Base-by-base conservation (phyloP, 2,329 filamentous ascomycete species). In the Diaporthe humulicola region DNA sequence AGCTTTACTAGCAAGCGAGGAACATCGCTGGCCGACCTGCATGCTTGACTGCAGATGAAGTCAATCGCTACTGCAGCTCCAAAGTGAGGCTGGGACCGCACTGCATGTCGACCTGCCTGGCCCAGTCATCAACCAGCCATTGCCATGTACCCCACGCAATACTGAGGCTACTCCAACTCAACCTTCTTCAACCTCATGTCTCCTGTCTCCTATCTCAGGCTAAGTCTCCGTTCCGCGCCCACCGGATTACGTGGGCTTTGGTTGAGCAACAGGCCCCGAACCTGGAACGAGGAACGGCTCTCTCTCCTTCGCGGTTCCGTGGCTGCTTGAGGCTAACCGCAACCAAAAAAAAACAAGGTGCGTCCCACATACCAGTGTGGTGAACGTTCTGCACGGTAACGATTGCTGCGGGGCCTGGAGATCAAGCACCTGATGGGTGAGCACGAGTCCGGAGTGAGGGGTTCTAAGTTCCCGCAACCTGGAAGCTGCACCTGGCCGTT, bases 41-140 rank as follows among this genome's bases (percentile, higher is more conserved):
- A 74, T 73, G 71, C 33, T 45, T 45, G 38, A 25, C 71, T 76
- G 72, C 67, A 74, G 28, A 67, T 36, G 61, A 67, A 72, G 72
- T 71, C 48, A 58, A 36, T 75, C 73, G 74, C 73, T 76, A 71
- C 73, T 78, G 75, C 76, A 76, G 73, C 50, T 69, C 69, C 69
- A 76, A 74, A 76, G 75, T 77, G 76, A 78, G 77, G 77, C 77
- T 78, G 77, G 75, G 74, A 73, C 69, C 54, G 28, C 28, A 42
- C 54, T 71, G 50, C 70, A 73, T 57, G 69, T 67, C 76, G 71
- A 74, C 40, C 71, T 48, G 69, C 64, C 69, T 73, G 40, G 61
- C 38, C 75, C 76, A 77, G 73, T 76, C 64, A 74, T 70, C 57
- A 40, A 54, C 50, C 33, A 8, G 33, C 38, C 40, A 45, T 61